A percentile compares a stretch with the other conserved stretches of the same genome.
phyloP scores from a whole-genome alignment of 2,329 filamentous ascomycete species.

The Lachnellula cervina region DNA sequence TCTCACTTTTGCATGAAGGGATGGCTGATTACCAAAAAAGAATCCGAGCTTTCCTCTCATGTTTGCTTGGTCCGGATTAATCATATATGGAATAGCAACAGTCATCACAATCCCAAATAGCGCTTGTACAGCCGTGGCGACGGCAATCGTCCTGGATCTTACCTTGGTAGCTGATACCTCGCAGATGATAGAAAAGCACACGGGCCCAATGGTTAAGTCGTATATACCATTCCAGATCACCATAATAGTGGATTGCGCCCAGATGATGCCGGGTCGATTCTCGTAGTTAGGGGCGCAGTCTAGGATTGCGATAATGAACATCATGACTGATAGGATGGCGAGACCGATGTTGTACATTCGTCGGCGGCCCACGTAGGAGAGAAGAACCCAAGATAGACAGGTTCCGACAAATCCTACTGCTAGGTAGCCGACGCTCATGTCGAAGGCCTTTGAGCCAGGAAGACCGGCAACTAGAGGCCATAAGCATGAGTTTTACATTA shows the following conservation, averaged over 20 bases:
- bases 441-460: slow-evolving; percentile 48
- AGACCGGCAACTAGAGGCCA: slow-evolving; percentile 50
- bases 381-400: slow-evolving; percentile 45
- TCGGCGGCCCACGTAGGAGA: slow-evolving; percentile 51
- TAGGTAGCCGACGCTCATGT: slow-evolving; percentile 46
- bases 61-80: slow-evolving; percentile 36
- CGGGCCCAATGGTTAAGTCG: slow-evolving; percentile 27
- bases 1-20: neutral
- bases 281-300: slow-evolving; percentile 16
- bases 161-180: slow-evolving; percentile 7
- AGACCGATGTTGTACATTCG: slow-evolving; percentile 59
- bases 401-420: slow-evolving; percentile 49
- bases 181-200: slow-evolving; percentile 3
- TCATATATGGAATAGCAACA: slow-evolving; percentile 36
- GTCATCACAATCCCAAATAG: slow-evolving; percentile 17
- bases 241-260: slow-evolving; percentile 34
- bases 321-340: slow-evolving; percentile 46
- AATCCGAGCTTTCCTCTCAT: slow-evolving; percentile 38
- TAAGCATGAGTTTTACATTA: neutral
- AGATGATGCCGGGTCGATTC: slow-evolving; percentile 13
- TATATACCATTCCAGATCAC: slow-evolving; percentile 38
- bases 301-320: slow-evolving; percentile 43
- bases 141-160: slow-evolving; percentile 24
- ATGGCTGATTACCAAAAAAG: slow-evolving; percentile 26
- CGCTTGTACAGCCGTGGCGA: slow-evolving; percentile 7